These are phyloP conservation scores for Macadamia integrifolia DNA, from an alignment of 164 flowering plant species.

Conservation along the genomic window DNA sequence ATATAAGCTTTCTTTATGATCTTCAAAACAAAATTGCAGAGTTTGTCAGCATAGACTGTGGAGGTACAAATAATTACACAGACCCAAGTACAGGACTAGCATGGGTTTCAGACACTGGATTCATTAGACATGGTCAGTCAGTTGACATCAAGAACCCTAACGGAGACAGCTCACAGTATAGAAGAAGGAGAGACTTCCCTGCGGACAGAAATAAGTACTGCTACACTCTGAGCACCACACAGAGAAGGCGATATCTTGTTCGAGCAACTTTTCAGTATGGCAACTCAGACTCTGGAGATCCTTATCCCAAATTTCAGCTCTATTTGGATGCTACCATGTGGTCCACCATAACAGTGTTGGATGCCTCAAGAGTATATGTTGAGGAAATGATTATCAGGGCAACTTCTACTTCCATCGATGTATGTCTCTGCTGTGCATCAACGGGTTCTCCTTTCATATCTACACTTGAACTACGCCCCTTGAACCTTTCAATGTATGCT, in stretches of 20 bases:
- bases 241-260: conserved; percentile 71
- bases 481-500: conserved; percentile 86
- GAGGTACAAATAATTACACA: conserved; percentile 57
- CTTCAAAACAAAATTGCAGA: conserved; percentile 41
- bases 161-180: conserved; percentile 40
- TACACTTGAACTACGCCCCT: conserved; percentile 82
- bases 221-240: conserved; percentile 49
- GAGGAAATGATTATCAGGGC: conserved; percentile 84
- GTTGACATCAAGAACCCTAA: conserved; percentile 27
- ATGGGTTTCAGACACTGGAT: conserved; percentile 64
- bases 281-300: conserved; percentile 32
- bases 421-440: conserved; percentile 81
- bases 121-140: conserved; percentile 41
- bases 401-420: conserved; percentile 54
- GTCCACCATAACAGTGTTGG: conserved; percentile 62
- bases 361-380: conserved; percentile 56
- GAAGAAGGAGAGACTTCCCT: conserved; percentile 64
- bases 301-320: conserved; percentile 74
- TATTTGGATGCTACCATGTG: conserved; percentile 82
- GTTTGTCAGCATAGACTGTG: conserved; percentile 91
- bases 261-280: conserved; percentile 87
- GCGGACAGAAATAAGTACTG: conserved; percentile 75
- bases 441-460: conserved; percentile 92
- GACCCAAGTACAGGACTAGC: conserved; percentile 58
- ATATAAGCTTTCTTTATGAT: background rate